Evolutionary conservation across 768 basidiomycete species (phyloP).

Genomic region (Lentinus tigrinus): DNA sequence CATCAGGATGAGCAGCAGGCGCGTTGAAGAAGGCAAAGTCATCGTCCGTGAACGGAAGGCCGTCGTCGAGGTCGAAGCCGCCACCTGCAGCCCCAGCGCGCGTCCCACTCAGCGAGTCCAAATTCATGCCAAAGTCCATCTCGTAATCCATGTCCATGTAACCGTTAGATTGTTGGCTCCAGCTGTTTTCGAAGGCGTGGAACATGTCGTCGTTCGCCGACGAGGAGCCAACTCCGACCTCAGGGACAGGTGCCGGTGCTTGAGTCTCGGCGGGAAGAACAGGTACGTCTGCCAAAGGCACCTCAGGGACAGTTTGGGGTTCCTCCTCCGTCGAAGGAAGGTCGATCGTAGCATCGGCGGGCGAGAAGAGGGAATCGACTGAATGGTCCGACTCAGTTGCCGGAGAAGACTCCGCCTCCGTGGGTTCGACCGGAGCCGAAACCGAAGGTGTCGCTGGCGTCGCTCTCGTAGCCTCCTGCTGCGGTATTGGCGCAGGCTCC

Average conservation of each 20-base stretch:
- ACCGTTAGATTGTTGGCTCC: conserved; percentile 24
- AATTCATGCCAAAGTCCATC: conserved; percentile 52
- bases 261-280: background rate
- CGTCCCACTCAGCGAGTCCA: conserved; percentile 35
- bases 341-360: conserved; percentile 11
- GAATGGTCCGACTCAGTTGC: conserved; percentile 11
- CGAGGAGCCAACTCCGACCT: background rate
- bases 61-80: conserved; percentile 28
- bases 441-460: background rate
- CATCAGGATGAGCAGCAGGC: conserved; percentile 36
- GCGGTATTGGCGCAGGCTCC: background rate
- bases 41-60: conserved; percentile 69
- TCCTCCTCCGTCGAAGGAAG: conserved; percentile 15
- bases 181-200: conserved; percentile 21
- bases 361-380: conserved; percentile 20
- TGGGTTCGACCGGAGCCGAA: background rate
- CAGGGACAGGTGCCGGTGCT: background rate
- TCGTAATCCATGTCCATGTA: conserved; percentile 41
- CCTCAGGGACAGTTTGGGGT: background rate
- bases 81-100: conserved; percentile 28
- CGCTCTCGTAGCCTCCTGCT: background rate
- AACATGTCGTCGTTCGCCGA: conserved; percentile 22
- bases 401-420: conserved; percentile 2
- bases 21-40: conserved; percentile 88
- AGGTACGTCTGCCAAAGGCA: background rate